Conservation (phyloP, 106 monocot genomes). For the Allium fistulosum region DNA sequence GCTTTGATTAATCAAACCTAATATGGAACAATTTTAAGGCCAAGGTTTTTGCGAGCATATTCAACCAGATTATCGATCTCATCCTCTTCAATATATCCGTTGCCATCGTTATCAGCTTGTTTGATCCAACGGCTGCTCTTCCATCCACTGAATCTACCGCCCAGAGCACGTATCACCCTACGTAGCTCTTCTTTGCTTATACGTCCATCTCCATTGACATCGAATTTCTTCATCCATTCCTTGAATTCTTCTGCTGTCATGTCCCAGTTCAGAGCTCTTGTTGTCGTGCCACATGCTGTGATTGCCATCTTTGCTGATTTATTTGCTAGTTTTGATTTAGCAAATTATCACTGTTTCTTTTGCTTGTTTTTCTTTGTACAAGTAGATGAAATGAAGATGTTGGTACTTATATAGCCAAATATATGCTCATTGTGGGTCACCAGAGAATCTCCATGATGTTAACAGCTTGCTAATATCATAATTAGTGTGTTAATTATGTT, state of each 20-base stretch:
- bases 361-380: too few species aligned
- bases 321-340: too few species aligned
- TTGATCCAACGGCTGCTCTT: constrained; percentile 35
- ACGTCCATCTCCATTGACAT: constrained; percentile 46
- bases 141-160: constrained; percentile 44
- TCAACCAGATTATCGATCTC: constrained; percentile 40
- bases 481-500: too few species aligned
- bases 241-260: constrained; percentile 72
- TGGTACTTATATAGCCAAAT: too few species aligned
- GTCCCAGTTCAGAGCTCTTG: constrained; percentile 10
- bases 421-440: too few species aligned
- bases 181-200: constrained; percentile 70
- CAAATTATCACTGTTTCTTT: too few species aligned
- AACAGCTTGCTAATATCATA: too few species aligned
- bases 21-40: constrained; percentile 37
- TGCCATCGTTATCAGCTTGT: constrained; percentile 35
- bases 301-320: constrained; percentile 14
- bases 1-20: background rate
- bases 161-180: constrained; percentile 25
- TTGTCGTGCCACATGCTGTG: constrained; percentile 4
- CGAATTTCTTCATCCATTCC: constrained; percentile 57
- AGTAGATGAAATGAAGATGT: too few species aligned
- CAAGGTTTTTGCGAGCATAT: constrained; percentile 38
- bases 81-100: constrained; percentile 36
- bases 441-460: too few species aligned